Evolutionary conservation across 139 green algal genomes (phyloP).

Genomic region (Tetraselmis striata): DNA sequence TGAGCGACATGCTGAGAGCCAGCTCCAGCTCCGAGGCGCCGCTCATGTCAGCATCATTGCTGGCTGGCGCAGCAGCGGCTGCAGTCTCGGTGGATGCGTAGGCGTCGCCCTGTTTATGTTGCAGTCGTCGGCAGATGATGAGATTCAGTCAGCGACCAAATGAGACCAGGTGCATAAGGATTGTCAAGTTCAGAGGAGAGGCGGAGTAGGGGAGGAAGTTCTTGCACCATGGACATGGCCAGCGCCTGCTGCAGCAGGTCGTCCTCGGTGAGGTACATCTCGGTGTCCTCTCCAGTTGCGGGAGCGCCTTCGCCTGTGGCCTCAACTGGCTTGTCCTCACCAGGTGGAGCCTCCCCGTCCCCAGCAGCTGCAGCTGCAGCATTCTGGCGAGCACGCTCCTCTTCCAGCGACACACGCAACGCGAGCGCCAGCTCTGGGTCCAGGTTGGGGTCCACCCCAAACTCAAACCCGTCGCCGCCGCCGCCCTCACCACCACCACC

Average conservation of each 20-base stretch:
- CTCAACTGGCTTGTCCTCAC: slow-evolving; percentile 19
- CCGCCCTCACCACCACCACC: slow-evolving; percentile 34
- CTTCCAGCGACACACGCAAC: slow-evolving; percentile 90
- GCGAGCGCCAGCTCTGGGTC: slow-evolving; percentile 91
- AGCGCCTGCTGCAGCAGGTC: slow-evolving; percentile 78
- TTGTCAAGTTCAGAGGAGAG: no score
- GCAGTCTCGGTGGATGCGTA: no score
- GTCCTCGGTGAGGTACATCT: slow-evolving; percentile 70
- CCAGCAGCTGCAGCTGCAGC: slow-evolving; percentile 36
- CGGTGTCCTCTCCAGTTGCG: slow-evolving; percentile 25
- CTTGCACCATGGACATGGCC: slow-evolving; percentile 89
- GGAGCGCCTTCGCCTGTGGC: slow-evolving; percentile 21
- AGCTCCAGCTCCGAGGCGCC: no score
- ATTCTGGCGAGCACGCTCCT: slow-evolving; percentile 87
- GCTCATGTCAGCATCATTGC: no score
- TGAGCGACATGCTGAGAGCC: no score
- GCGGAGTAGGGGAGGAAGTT: no score
- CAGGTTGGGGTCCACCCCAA: slow-evolving; percentile 93
- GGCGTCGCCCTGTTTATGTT: no score
- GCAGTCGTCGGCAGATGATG: no score
- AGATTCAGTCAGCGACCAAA: no score
- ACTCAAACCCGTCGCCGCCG: slow-evolving; percentile 73
- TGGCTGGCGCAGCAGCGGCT: no score
- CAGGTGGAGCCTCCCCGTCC: slow-evolving; percentile 6
- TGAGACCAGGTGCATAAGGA: no score